phyloP scores from a whole-genome alignment of 805 yeast genomes.

The Lachancea nothofagi region DNA sequence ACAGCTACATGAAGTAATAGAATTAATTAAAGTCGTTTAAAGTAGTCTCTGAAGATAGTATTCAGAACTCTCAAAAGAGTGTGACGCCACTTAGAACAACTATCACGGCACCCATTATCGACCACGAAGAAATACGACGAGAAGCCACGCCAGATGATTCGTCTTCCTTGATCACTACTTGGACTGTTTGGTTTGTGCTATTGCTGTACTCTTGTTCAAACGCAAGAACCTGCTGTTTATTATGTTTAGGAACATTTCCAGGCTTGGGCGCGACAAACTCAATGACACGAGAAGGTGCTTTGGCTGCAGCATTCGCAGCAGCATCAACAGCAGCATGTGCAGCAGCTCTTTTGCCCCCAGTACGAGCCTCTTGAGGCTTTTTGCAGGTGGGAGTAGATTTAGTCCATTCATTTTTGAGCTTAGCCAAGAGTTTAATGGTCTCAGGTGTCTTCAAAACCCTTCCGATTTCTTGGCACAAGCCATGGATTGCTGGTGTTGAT shows the following conservation, averaged over 20 bases:
- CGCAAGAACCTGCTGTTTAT: neutral
- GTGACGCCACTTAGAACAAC: slow-evolving; percentile 5
- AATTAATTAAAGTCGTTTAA: too few species aligned
- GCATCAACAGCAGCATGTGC: neutral
- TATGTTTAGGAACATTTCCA: neutral
- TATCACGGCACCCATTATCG: slow-evolving; percentile 8
- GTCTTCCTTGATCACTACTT: slow-evolving; percentile 1
- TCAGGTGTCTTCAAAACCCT: neutral
- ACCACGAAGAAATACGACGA: slow-evolving; percentile 5
- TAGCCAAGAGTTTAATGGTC: neutral
- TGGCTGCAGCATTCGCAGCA: neutral
- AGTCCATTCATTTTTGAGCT: slow-evolving; percentile 2
- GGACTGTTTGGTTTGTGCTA: neutral
- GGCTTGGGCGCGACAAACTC: slow-evolving; percentile 3
- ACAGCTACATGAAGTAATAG: too few species aligned
- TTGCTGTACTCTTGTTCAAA: neutral
- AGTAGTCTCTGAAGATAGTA: too few species aligned
- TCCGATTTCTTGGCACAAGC: neutral
- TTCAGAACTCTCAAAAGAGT: neutral
- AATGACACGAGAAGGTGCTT: slow-evolving; percentile 1
- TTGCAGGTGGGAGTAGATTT: neutral
- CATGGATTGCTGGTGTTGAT: neutral
- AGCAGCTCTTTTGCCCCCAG: neutral
- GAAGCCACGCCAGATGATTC: slow-evolving; percentile 4
- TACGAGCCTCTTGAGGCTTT: neutral